These are phyloP conservation scores for Hypoxylon fragiforme DNA, from an alignment of 495 filamentous ascomycete species.

Conservation along the genomic window DNA sequence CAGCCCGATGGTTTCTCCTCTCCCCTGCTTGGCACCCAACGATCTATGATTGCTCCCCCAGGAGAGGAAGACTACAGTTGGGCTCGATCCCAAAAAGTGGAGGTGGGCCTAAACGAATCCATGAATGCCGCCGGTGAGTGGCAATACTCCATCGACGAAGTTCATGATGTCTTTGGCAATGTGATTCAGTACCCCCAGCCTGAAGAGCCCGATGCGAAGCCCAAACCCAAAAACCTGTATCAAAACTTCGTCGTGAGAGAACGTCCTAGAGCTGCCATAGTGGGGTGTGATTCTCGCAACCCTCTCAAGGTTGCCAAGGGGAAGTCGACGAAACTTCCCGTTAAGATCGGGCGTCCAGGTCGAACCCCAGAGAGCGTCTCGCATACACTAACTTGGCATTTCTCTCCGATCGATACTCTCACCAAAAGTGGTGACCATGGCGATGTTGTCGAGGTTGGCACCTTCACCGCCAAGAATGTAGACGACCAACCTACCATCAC, in stretches of 20 bases:
- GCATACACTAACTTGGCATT: constrained; percentile 66
- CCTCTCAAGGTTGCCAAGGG: constrained; percentile 84
- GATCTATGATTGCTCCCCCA: constrained; percentile 55
- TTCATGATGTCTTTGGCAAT: constrained; percentile 88
- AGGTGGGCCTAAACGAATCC: constrained; percentile 84
- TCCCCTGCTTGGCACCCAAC: constrained; percentile 63
- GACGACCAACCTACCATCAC: constrained; percentile 61
- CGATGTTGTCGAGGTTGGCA: constrained; percentile 53
- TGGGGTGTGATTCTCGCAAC: constrained; percentile 72
- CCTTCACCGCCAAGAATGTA: constrained; percentile 55
- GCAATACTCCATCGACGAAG: constrained; percentile 88
- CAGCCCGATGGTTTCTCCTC: constrained; percentile 85
- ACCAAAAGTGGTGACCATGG: constrained; percentile 66
- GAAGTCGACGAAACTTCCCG: constrained; percentile 65
- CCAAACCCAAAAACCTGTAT: constrained; percentile 64
- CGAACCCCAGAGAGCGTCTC: constrained; percentile 56
- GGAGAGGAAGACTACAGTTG: constrained; percentile 72
- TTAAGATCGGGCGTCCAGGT: constrained; percentile 67
- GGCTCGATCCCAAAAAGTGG: constrained; percentile 74
- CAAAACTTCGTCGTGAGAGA: constrained; percentile 85
- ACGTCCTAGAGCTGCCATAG: constrained; percentile 70
- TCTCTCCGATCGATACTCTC: constrained; percentile 68
- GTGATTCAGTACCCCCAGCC: constrained; percentile 74
- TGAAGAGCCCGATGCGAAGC: constrained; percentile 64
- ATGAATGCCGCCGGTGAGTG: constrained; percentile 75